Conservation (phyloP, 345 rosid genomes). For the Aquilaria yunnanensis region DNA sequence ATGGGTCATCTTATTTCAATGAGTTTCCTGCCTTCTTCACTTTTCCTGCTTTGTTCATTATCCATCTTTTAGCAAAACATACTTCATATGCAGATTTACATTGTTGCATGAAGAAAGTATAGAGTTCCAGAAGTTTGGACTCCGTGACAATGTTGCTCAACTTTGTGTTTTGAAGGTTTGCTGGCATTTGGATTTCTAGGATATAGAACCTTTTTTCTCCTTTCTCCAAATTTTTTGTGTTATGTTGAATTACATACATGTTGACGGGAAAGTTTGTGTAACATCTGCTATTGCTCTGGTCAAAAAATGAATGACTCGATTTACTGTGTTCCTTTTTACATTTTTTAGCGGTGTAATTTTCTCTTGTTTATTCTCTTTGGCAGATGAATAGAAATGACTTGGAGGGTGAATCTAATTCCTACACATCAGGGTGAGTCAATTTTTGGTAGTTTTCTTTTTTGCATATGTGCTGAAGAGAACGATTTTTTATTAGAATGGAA, state of each 20-base stretch:
- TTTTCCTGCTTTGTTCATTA: not conserved
- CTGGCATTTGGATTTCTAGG: not conserved
- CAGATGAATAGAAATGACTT: constrained; percentile 39
- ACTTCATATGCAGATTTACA: constrained; percentile 56
- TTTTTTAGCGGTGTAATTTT: not conserved
- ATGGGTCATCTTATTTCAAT: too few species aligned
- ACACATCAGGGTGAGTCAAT: constrained; percentile 31
- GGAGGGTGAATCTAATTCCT: constrained; percentile 16
- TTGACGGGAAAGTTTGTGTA: too few species aligned
- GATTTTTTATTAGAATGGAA: too few species aligned
- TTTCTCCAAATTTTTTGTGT: too few species aligned
- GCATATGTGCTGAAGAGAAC: not conserved
- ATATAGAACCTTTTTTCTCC: not conserved
- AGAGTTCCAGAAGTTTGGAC: constrained; percentile 78
- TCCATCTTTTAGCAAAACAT: constrained; percentile 20
- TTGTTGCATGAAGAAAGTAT: constrained; percentile 72
- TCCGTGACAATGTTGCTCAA: constrained; percentile 91
- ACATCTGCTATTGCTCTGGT: too few species aligned
- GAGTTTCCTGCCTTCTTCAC: too few species aligned
- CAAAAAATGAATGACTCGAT: not conserved
- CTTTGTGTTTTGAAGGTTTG: constrained; percentile 85
- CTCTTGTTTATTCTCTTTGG: constrained; percentile 3
- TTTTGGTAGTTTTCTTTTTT: not conserved
- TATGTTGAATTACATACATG: too few species aligned
- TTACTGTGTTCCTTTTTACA: not conserved